Percentiles rank a stretch among this genome's conserved stretches.
These are phyloP conservation scores for Mycena floridula DNA, from an alignment of 768 basidiomycete species.

Conservation along the genomic window DNA sequence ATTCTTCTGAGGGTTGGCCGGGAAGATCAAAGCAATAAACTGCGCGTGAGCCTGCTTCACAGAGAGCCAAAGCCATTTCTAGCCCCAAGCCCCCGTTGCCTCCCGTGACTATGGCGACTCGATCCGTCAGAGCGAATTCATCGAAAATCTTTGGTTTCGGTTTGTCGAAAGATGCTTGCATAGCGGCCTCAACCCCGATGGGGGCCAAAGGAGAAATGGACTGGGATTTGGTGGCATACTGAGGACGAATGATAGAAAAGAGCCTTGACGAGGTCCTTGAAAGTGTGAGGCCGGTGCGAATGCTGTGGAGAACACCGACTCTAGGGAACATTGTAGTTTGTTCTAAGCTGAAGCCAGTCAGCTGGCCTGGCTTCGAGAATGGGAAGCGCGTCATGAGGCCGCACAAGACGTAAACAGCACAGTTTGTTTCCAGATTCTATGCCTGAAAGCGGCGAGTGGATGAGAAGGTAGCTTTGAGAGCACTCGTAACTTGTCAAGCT, in stretches of 20 bases:
- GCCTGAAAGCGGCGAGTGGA: too few species aligned
- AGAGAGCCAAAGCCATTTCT: conserved; percentile 74
- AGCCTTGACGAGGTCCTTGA: background rate
- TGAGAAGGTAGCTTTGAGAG: conserved; percentile 94
- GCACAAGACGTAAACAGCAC: too few species aligned
- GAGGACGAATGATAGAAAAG: background rate
- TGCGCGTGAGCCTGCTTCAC: conserved; percentile 65
- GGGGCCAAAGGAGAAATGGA: conserved; percentile 51
- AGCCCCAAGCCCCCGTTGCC: conserved; percentile 70
- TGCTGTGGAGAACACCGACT: too few species aligned
- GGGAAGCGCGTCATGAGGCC: conserved; percentile 4
- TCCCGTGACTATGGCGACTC: conserved; percentile 58
- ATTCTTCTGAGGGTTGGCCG: conserved; percentile 48
- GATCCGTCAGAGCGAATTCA: conserved; percentile 51
- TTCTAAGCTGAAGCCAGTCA: background rate
- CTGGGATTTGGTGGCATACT: conserved; percentile 13
- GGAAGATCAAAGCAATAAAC: conserved; percentile 70
- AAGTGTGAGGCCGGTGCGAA: too few species aligned
- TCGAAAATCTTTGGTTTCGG: conserved; percentile 48
- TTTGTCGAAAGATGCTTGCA: conserved; percentile 32
- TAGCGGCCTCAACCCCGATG: conserved; percentile 57
- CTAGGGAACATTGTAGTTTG: too few species aligned
- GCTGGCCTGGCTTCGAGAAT: too few species aligned
- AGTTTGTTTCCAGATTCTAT: too few species aligned
- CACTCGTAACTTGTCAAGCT: conserved; percentile 55